Conservation (phyloP, 306 rosid species). For the Prinsepia uniflora region DNA sequence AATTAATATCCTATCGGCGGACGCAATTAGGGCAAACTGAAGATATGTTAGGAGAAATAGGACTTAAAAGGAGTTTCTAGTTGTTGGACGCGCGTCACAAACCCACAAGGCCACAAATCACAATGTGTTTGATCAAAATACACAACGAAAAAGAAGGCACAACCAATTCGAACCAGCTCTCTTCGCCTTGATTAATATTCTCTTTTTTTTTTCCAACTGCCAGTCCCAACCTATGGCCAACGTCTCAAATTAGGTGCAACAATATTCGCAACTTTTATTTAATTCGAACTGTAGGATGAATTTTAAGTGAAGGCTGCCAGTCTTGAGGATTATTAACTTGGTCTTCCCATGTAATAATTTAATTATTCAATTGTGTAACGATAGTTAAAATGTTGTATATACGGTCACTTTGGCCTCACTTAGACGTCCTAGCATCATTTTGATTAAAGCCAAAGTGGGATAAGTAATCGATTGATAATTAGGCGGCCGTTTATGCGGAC, state of each 20-base stretch:
- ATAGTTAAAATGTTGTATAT: too few species aligned
- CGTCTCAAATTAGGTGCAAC: not conserved
- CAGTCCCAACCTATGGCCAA: not conserved
- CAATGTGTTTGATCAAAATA: too few species aligned
- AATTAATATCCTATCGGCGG: too few species aligned
- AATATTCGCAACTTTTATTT: not conserved
- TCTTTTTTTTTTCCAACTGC: not conserved
- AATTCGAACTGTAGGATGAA: not conserved
- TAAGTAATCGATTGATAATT: too few species aligned
- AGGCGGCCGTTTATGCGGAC: too few species aligned
- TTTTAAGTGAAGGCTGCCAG: not conserved
- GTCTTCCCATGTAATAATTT: not conserved
- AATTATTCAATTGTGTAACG: too few species aligned
- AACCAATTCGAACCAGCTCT: not conserved
- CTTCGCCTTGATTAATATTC: not conserved
- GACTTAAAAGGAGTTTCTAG: too few species aligned
- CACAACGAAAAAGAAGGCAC: not conserved
- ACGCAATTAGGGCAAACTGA: too few species aligned
- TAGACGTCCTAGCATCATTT: too few species aligned
- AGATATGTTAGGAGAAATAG: not conserved
- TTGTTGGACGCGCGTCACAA: not conserved
- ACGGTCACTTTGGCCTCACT: too few species aligned
- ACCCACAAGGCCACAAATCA: too few species aligned
- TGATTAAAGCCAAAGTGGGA: too few species aligned
- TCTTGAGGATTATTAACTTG: not conserved